Base-by-base conservation (phyloP, 148 eudicot genomes). In the Dianthus caryophyllus region DNA sequence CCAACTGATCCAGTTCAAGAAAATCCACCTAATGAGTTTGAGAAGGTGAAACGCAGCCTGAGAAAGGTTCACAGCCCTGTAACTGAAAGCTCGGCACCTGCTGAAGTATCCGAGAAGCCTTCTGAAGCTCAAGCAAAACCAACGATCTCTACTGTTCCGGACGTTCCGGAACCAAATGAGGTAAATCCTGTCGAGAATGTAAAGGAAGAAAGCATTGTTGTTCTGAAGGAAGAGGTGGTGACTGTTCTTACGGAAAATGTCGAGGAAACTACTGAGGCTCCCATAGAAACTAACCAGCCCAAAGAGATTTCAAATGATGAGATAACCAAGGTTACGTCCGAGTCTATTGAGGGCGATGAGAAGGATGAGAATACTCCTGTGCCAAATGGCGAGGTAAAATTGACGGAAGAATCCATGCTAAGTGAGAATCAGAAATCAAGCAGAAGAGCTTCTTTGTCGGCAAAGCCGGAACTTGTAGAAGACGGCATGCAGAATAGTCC, bases 21-120 rank as follows among this genome's bases (percentile, higher is more conserved):
- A 59, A 74, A 74, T 72, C 83, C 85, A 29, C 88, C 77, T 58
- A 66, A 48, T 65, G 88, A 81, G 72, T 74, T 84, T 50, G 83
- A 84, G 81, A 84, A 77, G 79, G 81, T 84, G 24, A 84, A 84
- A 36, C 83, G 88, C 62, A 81, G 65, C 66, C 68, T 84, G 75
- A 79, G 88, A 64, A 81, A 84, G 64, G 85, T 84, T 72, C 80
- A 67, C 68, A 60, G 57, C 48, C 88, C 88, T 43, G 78, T 70
- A 31, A 54, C 51, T 29, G 81, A 77, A 67, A 66, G 64, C 71
- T 17, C 73, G 48, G 43, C 58, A 57, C 78, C 71, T 39, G 51
- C 78, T 27, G 81, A 77, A 57, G 62, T 39, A 39, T 53, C 36
- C 29, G 80, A 77, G 66, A 75, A 48, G 70, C 75, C 79, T 31